These are phyloP conservation scores for Acacia melanoxylon DNA, from an alignment of 306 rosid genomes.

Conservation along the genomic window DNA sequence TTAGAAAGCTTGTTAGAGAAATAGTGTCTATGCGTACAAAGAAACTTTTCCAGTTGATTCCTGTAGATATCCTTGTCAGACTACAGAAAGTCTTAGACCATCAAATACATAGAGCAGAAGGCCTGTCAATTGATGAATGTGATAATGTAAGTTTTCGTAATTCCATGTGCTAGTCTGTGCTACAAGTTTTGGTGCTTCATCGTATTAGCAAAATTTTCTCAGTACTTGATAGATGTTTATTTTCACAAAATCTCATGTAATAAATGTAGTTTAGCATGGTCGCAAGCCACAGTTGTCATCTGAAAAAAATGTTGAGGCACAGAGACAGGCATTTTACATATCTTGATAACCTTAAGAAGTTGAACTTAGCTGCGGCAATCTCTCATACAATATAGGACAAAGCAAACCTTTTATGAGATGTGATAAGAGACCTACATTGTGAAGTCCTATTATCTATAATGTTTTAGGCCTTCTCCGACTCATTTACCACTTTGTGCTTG, in stretches of 20 bases:
- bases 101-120: conserved; percentile 96
- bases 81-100: conserved; percentile 82
- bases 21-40: conserved; percentile 70
- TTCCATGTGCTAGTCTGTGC: conserved; percentile 16
- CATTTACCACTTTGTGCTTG: background rate
- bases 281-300: background rate
- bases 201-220: conserved; percentile 13
- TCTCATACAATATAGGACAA: background rate
- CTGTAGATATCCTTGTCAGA: conserved; percentile 78
- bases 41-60: conserved; percentile 76
- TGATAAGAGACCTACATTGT: conserved; percentile 9
- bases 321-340: background rate
- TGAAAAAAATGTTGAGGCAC: background rate
- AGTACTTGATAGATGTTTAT: background rate
- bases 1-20: conserved; percentile 79
- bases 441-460: background rate
- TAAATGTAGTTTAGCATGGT: conserved; percentile 28
- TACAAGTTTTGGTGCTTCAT: background rate
- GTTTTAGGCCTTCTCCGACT: background rate
- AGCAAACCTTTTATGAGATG: background rate
- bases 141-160: conserved; percentile 67
- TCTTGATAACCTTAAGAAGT: background rate
- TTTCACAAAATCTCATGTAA: conserved; percentile 5
- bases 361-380: background rate
- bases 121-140: conserved; percentile 79